phyloP scores from a whole-genome alignment of 1,284 basidiomycete species.

The Boletus calvinii region DNA sequence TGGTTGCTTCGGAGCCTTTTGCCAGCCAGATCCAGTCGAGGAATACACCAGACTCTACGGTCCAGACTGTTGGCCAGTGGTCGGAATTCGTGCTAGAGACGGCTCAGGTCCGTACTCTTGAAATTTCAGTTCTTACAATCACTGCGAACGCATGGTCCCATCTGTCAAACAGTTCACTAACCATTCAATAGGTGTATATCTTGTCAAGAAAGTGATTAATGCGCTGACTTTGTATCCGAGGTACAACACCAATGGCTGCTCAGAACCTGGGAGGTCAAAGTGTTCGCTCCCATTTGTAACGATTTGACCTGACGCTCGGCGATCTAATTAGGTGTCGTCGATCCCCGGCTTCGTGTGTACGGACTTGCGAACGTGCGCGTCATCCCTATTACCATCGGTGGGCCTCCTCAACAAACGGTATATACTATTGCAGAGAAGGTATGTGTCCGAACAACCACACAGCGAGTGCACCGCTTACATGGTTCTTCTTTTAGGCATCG shows the following conservation, averaged over 20 bases:
- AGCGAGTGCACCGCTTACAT: neutral
- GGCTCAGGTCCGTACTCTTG: neutral
- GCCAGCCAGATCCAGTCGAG: neutral
- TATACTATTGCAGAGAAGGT: conserved; percentile 6
- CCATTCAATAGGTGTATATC: neutral
- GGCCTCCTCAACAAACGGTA: conserved; percentile 4
- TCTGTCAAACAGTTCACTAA: neutral
- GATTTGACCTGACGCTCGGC: neutral
- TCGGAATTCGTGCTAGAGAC: neutral
- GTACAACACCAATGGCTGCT: conserved; percentile 6
- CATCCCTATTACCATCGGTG: neutral
- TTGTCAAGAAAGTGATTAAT: neutral
- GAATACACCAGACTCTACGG: neutral
- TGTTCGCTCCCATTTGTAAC: neutral
- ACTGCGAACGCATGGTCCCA: neutral
- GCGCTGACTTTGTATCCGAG: neutral
- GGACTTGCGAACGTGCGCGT: neutral
- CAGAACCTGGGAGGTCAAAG: neutral
- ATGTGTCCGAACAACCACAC: too few species aligned
- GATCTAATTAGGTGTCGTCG: neutral
- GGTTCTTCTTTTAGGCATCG: neutral
- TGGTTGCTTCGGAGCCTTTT: neutral
- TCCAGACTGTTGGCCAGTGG: neutral
- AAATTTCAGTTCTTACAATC: neutral
- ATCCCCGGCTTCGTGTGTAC: neutral